phyloP scores from a whole-genome alignment of 2,329 filamentous ascomycete species.

The Nothophaeocryptopus gaeumannii region DNA sequence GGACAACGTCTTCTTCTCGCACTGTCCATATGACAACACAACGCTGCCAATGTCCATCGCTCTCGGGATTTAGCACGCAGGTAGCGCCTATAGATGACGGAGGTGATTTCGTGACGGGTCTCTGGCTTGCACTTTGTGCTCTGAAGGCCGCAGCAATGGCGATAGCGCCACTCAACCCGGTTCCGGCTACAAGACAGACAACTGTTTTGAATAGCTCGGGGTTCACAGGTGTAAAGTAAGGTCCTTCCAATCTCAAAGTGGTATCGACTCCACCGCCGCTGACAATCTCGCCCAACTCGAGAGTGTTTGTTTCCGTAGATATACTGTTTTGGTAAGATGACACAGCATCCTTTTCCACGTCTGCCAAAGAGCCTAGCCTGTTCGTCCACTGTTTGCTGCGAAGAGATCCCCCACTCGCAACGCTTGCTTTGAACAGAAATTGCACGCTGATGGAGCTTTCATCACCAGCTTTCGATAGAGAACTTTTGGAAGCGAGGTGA shows the following conservation, averaged over 20 bases:
- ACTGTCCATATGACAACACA: conserved; percentile 19
- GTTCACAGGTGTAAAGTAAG: conserved; percentile 17
- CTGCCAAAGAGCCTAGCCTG: conserved; percentile 4
- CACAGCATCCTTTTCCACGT: conserved; percentile 2
- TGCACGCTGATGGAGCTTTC: not conserved
- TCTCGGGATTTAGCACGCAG: not conserved
- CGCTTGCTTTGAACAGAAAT: conserved; percentile 2
- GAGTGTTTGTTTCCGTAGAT: not conserved
- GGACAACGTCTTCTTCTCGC: conserved; percentile 9
- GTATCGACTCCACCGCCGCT: not conserved
- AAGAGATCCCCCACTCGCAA: not conserved
- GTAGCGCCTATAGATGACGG: not conserved
- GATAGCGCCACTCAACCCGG: conserved; percentile 20
- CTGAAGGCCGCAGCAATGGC: conserved; percentile 15
- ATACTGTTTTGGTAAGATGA: not conserved
- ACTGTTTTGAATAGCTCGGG: conserved; percentile 14
- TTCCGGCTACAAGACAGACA: conserved; percentile 19
- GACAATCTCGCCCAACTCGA: not conserved
- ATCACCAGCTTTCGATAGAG: not conserved
- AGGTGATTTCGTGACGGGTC: not conserved
- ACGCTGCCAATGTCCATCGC: conserved; percentile 4
- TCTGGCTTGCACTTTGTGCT: conserved; percentile 1
- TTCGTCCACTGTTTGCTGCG: conserved; percentile 10
- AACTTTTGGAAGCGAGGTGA: conserved; percentile 13
- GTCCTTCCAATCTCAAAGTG: conserved; percentile 15